A percentile compares a stretch with the other conserved stretches of the same genome.
phyloP scores from a whole-genome alignment of 2,329 filamentous ascomycete species.

The Penicillium sp. region DNA sequence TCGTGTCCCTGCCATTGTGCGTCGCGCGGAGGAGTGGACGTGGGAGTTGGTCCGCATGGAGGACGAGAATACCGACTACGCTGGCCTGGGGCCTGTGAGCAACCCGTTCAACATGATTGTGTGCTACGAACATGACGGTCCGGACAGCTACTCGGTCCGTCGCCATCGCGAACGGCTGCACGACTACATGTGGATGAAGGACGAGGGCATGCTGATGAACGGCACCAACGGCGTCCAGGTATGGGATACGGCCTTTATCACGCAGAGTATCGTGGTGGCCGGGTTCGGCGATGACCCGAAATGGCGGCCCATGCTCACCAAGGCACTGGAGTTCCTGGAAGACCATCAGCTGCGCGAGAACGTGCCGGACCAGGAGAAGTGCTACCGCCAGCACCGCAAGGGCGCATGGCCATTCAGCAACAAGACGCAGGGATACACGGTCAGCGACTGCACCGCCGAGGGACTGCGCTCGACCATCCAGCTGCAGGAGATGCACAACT shows the following conservation, averaged over 20 bases:
- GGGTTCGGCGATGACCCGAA: slow-evolving; percentile 67
- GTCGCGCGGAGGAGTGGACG: slow-evolving; percentile 68
- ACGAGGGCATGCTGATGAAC: slow-evolving; percentile 87
- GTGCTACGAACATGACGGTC: slow-evolving; percentile 77
- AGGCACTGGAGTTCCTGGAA: slow-evolving; percentile 76
- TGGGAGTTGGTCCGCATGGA: slow-evolving; percentile 82
- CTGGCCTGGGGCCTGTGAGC: slow-evolving; percentile 79
- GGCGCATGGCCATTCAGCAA: slow-evolving; percentile 96
- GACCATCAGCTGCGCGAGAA: slow-evolving; percentile 84
- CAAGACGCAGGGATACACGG: slow-evolving; percentile 82
- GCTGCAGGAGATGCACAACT: slow-evolving; percentile 69
- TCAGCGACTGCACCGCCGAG: slow-evolving; percentile 90
- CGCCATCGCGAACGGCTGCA: slow-evolving; percentile 71
- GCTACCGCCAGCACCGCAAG: slow-evolving; percentile 83
- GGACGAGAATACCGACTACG: slow-evolving; percentile 82
- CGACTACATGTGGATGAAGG: slow-evolving; percentile 84
- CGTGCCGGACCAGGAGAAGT: slow-evolving; percentile 63
- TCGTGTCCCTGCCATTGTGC: slow-evolving; percentile 55
- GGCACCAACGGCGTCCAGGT: slow-evolving; percentile 97
- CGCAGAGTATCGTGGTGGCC: slow-evolving; percentile 71
- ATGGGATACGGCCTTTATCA: slow-evolving; percentile 89
- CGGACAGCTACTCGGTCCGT: slow-evolving; percentile 60
- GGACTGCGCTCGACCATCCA: slow-evolving; percentile 77
- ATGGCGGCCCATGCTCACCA: slow-evolving; percentile 74
- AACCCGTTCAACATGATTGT: slow-evolving; percentile 80